phyloP scores from a whole-genome alignment of 441 rosid species.

The Adansonia madagascariensis region DNA sequence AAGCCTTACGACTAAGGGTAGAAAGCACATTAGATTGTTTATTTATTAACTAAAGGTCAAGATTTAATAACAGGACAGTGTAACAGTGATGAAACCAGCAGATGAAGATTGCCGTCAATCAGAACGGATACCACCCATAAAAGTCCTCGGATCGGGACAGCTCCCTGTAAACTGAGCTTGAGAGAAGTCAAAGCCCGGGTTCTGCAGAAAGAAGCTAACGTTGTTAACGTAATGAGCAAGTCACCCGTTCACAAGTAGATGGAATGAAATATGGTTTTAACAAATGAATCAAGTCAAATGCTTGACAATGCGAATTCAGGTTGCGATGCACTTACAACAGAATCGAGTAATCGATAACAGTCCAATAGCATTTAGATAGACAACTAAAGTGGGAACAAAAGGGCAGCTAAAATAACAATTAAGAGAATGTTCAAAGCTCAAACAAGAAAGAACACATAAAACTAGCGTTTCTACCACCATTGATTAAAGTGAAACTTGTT shows the following conservation, averaged over 20 bases:
- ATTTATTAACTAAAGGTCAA: background rate
- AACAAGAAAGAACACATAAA: background rate
- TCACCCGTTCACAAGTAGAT: background rate
- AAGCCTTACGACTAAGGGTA: background rate
- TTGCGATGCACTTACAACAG: no score
- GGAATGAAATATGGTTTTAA: background rate
- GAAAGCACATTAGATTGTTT: slow-evolving; percentile 14
- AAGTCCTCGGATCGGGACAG: slow-evolving; percentile 76
- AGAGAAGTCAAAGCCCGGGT: slow-evolving; percentile 78
- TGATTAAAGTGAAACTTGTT: background rate
- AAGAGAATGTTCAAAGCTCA: background rate
- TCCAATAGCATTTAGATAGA: background rate
- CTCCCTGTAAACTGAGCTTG: slow-evolving; percentile 69
- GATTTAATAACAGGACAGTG: background rate
- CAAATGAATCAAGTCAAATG: background rate
- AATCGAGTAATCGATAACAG: no score
- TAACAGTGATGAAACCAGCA: slow-evolving; percentile 21
- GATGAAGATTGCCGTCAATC: slow-evolving; percentile 37
- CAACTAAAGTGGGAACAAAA: background rate
- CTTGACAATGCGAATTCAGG: background rate
- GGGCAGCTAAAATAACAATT: background rate
- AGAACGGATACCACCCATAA: slow-evolving; percentile 67
- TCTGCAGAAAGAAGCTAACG: slow-evolving; percentile 46
- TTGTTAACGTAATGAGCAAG: slow-evolving; percentile 22
- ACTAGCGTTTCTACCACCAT: background rate